Evolutionary conservation across 148 eudicot species (phyloP).

Genomic region (Tetragonia tetragonoides): DNA sequence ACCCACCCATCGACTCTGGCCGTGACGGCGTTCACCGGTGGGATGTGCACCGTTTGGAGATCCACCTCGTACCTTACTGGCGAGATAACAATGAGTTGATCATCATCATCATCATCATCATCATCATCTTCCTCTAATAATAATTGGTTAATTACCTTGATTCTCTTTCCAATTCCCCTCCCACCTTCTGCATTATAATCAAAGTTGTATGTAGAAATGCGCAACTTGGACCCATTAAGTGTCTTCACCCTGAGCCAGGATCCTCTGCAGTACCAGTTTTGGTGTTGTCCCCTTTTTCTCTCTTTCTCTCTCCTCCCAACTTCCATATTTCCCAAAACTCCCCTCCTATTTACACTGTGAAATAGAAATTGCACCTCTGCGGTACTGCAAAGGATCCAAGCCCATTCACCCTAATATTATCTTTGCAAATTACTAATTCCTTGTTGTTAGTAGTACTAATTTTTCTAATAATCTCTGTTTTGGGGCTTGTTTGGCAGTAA

Average conservation of each 20-base stretch:
- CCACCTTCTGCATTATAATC: conserved; percentile 22
- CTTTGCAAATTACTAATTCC: background rate
- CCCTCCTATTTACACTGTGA: too few relatives aligned
- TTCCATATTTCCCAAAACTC: too few relatives aligned
- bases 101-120: background rate
- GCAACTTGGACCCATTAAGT: conserved; percentile 19
- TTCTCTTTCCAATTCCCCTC: conserved; percentile 6
- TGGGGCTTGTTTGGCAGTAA: too few relatives aligned
- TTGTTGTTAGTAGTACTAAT: background rate
- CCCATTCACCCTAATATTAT: conserved; percentile 15
- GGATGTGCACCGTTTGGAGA: conserved; percentile 21
- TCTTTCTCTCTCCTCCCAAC: too few relatives aligned
- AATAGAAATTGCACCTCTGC: too few relatives aligned
- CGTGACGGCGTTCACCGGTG: conserved; percentile 12
- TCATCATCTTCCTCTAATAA: background rate
- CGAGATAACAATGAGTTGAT: background rate
- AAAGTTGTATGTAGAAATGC: conserved; percentile 12
- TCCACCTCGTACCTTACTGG: conserved; percentile 14
- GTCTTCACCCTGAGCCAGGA: conserved; percentile 26
- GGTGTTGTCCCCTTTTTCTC: too few relatives aligned
- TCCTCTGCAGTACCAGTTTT: too few relatives aligned
- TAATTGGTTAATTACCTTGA: background rate
- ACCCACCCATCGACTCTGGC: conserved; percentile 11
- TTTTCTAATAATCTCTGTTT: too few relatives aligned
- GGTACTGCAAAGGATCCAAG: too few relatives aligned